A percentile compares a stretch with the other conserved stretches of the same genome.
Evolutionary conservation across 208 protist species (phyloP).

Genomic region (Crithidia acanthocephali): DNA sequence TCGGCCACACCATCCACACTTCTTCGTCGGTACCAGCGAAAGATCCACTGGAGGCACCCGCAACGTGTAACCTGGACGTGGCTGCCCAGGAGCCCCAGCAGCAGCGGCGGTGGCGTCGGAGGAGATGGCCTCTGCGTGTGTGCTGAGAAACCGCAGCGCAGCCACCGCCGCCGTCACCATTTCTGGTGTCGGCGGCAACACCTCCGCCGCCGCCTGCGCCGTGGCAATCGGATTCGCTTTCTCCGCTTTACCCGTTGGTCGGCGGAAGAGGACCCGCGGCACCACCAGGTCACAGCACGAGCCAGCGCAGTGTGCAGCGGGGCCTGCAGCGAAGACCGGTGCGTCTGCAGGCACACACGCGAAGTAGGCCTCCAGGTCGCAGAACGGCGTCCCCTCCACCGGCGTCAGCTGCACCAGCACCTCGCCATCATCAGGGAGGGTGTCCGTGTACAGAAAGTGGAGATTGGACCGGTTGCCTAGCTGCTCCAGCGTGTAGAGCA

Average conservation of each 20-base stretch:
- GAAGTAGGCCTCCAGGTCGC: conserved; percentile 65
- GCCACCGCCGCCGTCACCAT: conserved; percentile 44
- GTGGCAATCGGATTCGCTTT: conserved; percentile 69
- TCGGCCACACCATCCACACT: conserved; percentile 76
- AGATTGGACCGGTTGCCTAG: conserved; percentile 50
- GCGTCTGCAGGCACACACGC: conserved; percentile 18
- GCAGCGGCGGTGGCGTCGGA: background rate
- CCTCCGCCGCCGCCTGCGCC: conserved; percentile 45
- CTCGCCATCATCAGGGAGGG: conserved; percentile 78
- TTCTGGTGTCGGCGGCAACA: conserved; percentile 32
- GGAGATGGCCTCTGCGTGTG: conserved; percentile 29
- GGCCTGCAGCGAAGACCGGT: background rate
- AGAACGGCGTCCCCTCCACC: conserved; percentile 77
- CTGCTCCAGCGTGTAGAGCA: conserved; percentile 52
- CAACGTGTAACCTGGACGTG: conserved; percentile 31
- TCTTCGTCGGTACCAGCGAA: conserved; percentile 8
- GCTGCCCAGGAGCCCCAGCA: background rate
- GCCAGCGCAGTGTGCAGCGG: conserved; percentile 42
- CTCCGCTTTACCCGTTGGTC: conserved; percentile 45
- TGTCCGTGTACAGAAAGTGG: conserved; percentile 62
- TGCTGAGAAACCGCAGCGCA: conserved; percentile 51
- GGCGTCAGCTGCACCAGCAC: conserved; percentile 73
- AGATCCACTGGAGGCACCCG: conserved; percentile 20
- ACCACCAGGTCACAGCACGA: conserved; percentile 69
- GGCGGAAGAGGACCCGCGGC: conserved; percentile 64